phyloP scores from a whole-genome alignment of 176 grass and related monocot genomes.

The Aegilops longissima region DNA sequence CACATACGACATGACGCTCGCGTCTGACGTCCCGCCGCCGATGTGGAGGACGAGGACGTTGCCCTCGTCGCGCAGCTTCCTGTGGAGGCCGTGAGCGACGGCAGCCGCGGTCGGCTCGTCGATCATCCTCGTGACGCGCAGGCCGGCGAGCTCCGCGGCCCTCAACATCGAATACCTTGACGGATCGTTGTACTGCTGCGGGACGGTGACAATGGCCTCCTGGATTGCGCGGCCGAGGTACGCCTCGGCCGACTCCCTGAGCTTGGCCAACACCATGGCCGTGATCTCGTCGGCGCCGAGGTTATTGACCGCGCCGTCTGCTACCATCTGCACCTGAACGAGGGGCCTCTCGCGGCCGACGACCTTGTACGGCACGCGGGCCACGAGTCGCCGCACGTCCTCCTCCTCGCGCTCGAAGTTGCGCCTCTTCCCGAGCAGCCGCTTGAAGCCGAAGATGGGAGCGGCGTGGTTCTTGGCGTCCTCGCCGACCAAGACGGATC shows the following conservation, averaged over 20 bases:
- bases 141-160: not conserved
- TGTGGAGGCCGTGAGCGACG: not conserved
- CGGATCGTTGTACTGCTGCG: not conserved
- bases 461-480: slow-evolving; percentile 16
- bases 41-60: not conserved
- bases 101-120: not conserved
- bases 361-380: not conserved
- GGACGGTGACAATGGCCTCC: not conserved
- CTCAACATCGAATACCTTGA: not conserved
- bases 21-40: not conserved
- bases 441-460: slow-evolving; percentile 4
- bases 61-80: not conserved
- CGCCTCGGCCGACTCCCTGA: not conserved
- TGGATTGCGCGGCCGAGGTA: not conserved
- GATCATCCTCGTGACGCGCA: not conserved
- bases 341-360: not conserved
- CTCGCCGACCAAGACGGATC: not conserved
- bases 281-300: not conserved
- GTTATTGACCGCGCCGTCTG: not conserved
- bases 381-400: no score
- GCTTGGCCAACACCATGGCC: not conserved
- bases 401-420: no score
- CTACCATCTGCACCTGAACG: not conserved
- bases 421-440: not conserved
- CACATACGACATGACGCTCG: not conserved